A percentile compares a stretch with the other conserved stretches of the same genome.
Evolutionary conservation across 2,329 filamentous ascomycete species (phyloP).

Genomic region (Trichoderma koningii): DNA sequence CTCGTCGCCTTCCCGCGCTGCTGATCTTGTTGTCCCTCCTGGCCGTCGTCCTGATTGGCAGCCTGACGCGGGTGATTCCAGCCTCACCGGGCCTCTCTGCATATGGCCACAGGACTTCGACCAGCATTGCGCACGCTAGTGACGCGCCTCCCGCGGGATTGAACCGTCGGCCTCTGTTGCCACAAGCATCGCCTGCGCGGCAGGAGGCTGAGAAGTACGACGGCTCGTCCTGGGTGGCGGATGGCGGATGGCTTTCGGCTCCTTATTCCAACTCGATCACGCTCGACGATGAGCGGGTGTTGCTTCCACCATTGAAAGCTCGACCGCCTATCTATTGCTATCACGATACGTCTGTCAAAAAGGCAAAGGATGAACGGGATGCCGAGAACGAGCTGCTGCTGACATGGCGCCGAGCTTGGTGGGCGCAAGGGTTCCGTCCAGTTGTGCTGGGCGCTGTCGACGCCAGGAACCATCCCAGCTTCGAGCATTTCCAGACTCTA

Average conservation of each 20-base stretch:
- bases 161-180: slow-evolving; percentile 68
- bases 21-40: slow-evolving; percentile 55
- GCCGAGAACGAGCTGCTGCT: slow-evolving; percentile 79
- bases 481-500: slow-evolving; percentile 66
- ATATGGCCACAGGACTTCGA: slow-evolving; percentile 52
- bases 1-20: slow-evolving; percentile 56
- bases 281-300: slow-evolving; percentile 77
- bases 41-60: slow-evolving; percentile 57
- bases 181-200: slow-evolving; percentile 67
- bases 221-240: slow-evolving; percentile 80
- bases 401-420: slow-evolving; percentile 92
- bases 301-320: slow-evolving; percentile 73
- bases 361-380: slow-evolving; percentile 64
- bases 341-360: slow-evolving; percentile 70
- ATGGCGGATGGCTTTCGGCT: slow-evolving; percentile 82
- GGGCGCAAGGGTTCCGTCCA: slow-evolving; percentile 88
- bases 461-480: slow-evolving; percentile 79
- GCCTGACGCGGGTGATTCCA: slow-evolving; percentile 52
- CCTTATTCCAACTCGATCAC: slow-evolving; percentile 82
- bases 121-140: slow-evolving; percentile 45
- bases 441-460: slow-evolving; percentile 78
- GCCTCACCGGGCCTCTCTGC: slow-evolving; percentile 52
- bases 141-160: slow-evolving; percentile 50
- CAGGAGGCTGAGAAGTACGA: slow-evolving; percentile 78
- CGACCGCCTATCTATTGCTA: slow-evolving; percentile 86